Conservation (phyloP, 1,139 yeast genomes). For the Maudiozyma humilis region DNA sequence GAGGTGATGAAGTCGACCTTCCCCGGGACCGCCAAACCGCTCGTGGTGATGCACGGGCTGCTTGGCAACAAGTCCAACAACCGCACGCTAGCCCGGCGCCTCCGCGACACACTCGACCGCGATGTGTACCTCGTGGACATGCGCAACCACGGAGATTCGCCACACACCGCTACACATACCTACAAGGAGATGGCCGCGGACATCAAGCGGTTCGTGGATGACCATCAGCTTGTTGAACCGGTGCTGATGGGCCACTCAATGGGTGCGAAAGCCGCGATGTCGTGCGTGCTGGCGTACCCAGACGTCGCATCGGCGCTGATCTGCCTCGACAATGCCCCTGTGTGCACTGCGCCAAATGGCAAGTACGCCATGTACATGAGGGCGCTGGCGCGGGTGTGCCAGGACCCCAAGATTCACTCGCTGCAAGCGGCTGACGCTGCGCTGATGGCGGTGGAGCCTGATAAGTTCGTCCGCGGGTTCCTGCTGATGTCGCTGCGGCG, state of each 20-base stretch:
- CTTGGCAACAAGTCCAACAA: constrained; percentile 80
- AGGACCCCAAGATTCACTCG: constrained; percentile 32
- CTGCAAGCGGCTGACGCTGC: constrained; percentile 63
- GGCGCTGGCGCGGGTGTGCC: constrained; percentile 36
- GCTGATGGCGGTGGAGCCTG: constrained; percentile 54
- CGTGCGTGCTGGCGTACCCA: constrained; percentile 64
- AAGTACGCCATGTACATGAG: constrained; percentile 61
- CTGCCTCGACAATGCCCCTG: constrained; percentile 87
- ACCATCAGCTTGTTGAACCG: constrained; percentile 41
- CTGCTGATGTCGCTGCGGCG: constrained; percentile 45
- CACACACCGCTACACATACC: constrained; percentile 61
- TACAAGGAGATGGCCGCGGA: constrained; percentile 81
- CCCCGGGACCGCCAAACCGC: constrained; percentile 35
- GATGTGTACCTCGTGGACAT: constrained; percentile 68
- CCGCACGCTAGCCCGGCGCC: constrained; percentile 56
- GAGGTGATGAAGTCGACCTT: constrained; percentile 1
- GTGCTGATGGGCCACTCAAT: constrained; percentile 86
- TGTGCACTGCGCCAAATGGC: constrained; percentile 50
- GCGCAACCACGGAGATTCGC: constrained; percentile 89
- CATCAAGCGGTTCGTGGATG: constrained; percentile 58
- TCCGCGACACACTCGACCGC: constrained; percentile 34
- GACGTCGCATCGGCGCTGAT: constrained; percentile 55
- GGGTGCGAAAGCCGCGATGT: constrained; percentile 97
- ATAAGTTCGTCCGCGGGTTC: constrained; percentile 63
- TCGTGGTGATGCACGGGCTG: constrained; percentile 77